Evolutionary conservation across 2,329 filamentous ascomycete genomes (phyloP).

Genomic region (Arthrinium puccinioides): DNA sequence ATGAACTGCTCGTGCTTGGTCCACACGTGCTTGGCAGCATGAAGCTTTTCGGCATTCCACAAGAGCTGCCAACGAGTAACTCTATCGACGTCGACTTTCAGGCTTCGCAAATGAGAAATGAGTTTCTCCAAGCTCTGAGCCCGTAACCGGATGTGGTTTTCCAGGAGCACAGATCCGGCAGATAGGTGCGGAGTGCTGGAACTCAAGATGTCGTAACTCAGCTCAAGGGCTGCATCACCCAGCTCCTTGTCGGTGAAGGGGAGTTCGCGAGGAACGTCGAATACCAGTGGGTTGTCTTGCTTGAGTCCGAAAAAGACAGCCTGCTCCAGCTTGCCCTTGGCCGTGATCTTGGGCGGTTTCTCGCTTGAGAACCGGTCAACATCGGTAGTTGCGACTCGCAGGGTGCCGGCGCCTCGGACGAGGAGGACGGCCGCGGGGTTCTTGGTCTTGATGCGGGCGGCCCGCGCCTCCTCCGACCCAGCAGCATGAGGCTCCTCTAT

Average conservation of each 20-base stretch:
- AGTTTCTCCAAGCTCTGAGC: conserved; percentile 69
- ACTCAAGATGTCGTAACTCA: conserved; percentile 76
- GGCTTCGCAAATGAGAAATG: conserved; percentile 60
- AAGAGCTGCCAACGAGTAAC: conserved; percentile 71
- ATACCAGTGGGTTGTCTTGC: conserved; percentile 79
- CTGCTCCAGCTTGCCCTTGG: conserved; percentile 86
- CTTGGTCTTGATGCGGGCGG: conserved; percentile 48
- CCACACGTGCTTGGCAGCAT: conserved; percentile 75
- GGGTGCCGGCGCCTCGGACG: conserved; percentile 54
- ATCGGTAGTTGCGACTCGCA: conserved; percentile 53
- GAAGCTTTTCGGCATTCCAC: conserved; percentile 86
- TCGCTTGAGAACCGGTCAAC: conserved; percentile 53
- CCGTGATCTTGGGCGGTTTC: conserved; percentile 58
- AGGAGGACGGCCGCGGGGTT: conserved; percentile 56
- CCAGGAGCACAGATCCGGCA: conserved; percentile 65
- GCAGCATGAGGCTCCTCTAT: conserved; percentile 48
- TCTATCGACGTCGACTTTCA: conserved; percentile 59
- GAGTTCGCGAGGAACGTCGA: conserved; percentile 60
- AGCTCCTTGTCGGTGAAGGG: conserved; percentile 65
- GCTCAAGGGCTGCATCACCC: conserved; percentile 64
- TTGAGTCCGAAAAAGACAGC: conserved; percentile 86
- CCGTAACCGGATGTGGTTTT: conserved; percentile 70
- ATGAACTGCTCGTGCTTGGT: conserved; percentile 67
- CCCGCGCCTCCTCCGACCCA: conserved; percentile 38
- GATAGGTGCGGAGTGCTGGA: conserved; percentile 72